phyloP scores from a whole-genome alignment of 1,284 basidiomycete genomes.

The Moesziomyces globuligerus region DNA sequence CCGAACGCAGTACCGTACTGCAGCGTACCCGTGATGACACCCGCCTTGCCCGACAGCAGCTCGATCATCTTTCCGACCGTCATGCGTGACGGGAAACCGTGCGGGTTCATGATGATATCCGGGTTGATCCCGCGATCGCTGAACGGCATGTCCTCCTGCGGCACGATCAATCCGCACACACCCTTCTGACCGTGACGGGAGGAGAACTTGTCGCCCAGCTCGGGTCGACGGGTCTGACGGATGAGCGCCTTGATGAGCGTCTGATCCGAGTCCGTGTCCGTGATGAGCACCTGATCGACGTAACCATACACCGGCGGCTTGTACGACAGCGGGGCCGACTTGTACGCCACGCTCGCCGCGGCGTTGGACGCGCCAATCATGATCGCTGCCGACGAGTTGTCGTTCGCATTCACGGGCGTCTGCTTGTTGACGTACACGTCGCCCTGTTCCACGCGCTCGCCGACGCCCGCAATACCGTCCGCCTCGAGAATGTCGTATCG shows the following conservation, averaged over 20 bases:
- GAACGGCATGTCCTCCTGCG: conserved; percentile 99
- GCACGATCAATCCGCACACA: conserved; percentile 97
- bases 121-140: conserved; percentile 94
- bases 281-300: conserved; percentile 97
- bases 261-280: conserved; percentile 88
- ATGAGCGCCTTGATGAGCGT: conserved; percentile 99
- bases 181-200: conserved; percentile 98
- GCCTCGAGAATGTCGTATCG: conserved; percentile 89
- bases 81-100: conserved; percentile 99
- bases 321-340: conserved; percentile 59
- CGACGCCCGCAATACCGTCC: conserved; percentile 94
- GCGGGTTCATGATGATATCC: conserved; percentile 99
- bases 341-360: conserved; percentile 71
- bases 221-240: conserved; percentile 93
- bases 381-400: conserved; percentile 68
- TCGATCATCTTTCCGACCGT: conserved; percentile 99
- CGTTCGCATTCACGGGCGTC: conserved; percentile 86
- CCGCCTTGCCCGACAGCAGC: conserved; percentile 81
- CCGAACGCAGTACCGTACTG: conserved; percentile 96
- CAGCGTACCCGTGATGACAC: conserved; percentile 84
- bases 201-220: conserved; percentile 98
- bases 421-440: conserved; percentile 98
- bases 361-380: conserved; percentile 34
- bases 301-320: conserved; percentile 78
- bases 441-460: conserved; percentile 89